Evolutionary conservation across 2,329 filamentous ascomycete species (phyloP), one percentile per base, ranked within the genome.

Genomic region (Xylaria sp.): DNA sequence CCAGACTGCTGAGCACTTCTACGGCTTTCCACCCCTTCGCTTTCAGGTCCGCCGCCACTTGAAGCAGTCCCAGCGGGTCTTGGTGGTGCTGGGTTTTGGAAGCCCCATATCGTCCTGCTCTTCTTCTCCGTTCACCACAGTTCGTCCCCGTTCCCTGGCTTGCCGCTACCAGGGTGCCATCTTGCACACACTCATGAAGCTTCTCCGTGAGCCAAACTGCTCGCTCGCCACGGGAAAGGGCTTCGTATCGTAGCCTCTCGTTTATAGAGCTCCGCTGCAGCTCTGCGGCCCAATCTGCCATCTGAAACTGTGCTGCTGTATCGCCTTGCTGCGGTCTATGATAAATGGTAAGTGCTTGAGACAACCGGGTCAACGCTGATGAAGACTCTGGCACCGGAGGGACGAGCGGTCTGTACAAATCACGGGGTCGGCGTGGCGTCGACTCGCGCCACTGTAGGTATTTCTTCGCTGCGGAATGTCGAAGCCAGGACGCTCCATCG

Each of bases 231-330:
- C 86, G 84, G 4, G 87, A 86, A 0, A 92, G 81, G 7, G 86
- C 82, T 69, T 92, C 89, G 69, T 90, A 94, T 72, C 88, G 83
- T 33, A 88, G 86, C n/a, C 89, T 87, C 77, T 96, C 93, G 66
- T 90, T 90, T 33, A 89, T 86, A 1, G 96, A 83, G 75, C 91
- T 93, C 65, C 89, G 88, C 77, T 97, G 93, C 0, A 97, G 83
- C 74, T 96, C 92, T 7, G 89, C 87, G 0, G 93, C 93, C 93
- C 93, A 97, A 76, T 91, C 92, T 1, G 90, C 92, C 20, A 97
- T 84, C 6, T 90, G 86, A n/a, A 95, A 85, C 62, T 79, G 81
- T 2, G 80, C 78, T 13, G 79, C 74, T 9, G 76, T 74, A 58
- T 79, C 77, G 33, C 81, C 78, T 36, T 64, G 77, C 74, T 69